Base-by-base conservation (phyloP, 2,329 filamentous ascomycete species). In the Gliomastix tumulicola region DNA sequence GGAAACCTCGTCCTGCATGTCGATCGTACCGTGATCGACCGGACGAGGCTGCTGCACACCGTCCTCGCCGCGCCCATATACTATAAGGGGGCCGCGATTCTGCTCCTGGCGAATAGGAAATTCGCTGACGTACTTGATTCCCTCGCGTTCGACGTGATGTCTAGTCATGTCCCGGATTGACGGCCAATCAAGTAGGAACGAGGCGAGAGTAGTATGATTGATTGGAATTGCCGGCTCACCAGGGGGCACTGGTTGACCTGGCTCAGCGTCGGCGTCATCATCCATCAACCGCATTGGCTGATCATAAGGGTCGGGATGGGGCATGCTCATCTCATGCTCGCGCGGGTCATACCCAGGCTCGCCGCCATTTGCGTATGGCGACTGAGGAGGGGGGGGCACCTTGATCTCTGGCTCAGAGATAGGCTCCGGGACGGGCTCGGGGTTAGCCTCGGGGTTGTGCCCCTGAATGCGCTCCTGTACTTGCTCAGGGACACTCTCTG, bases 171-270 rank as follows among this genome's bases (percentile, higher is more conserved):
- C 62, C 53, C 69, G 62, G 37, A 92, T 87, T 0, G 79, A 73
- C 1, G 74, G 74, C 79, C 84, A 88, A 32, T 74, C 69, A 20
- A 97, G 65, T 15, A 97, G 66, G 43, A 88, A 76, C 35, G 92
- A 86, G 2, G 88, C 88, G n/a, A 88, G 78, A 1, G 89, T 96
- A 0, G 87, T 94, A 52, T 97, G 90, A 46, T 94, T 86, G 20
- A 81, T 76, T 1, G 88, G 85, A 38, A 94, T 85, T 3, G 83
- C 76, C 12, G 84, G 74, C 45, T 79, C 72, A 32, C 77, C 79
- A 2, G 72, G 71, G 11, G 60, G 63, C 7, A 75, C 70, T 10
- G 68, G 61, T 7, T 69, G 68, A 7, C 70, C 69, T 16, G 72
- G 69, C 31, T 72, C 67, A 3, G 62, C 61, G 38, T 76, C 71